These are phyloP conservation scores for Venturia pyrina DNA, from an alignment of 2,329 filamentous ascomycete genomes.

Conservation along the genomic window DNA sequence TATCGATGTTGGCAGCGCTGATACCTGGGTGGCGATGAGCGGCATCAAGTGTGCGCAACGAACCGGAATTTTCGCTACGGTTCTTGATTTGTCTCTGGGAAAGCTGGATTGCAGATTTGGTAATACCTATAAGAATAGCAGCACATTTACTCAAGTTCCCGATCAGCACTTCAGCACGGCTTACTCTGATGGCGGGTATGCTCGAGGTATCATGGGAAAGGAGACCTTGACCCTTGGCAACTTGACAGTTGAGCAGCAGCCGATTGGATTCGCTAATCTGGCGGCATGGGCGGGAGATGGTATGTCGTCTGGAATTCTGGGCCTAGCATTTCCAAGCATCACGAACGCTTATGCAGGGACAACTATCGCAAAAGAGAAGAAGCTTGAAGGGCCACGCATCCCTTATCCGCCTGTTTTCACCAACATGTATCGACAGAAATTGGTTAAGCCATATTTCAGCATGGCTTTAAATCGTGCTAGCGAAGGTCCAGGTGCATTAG, in stretches of 20 bases:
- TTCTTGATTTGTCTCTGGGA: not conserved
- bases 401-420: slow-evolving; percentile 4
- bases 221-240: slow-evolving; percentile 6
- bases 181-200: slow-evolving; percentile 7
- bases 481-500: slow-evolving; percentile 7
- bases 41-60: slow-evolving; percentile 15
- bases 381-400: not conserved
- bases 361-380: not conserved
- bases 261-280: slow-evolving; percentile 1
- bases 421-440: not conserved
- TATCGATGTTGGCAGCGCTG: slow-evolving; percentile 10
- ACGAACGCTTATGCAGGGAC: not conserved
- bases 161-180: slow-evolving; percentile 7
- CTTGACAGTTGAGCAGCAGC: slow-evolving; percentile 4
- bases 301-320: slow-evolving; percentile 7
- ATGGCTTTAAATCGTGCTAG: slow-evolving; percentile 10
- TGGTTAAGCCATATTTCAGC: slow-evolving; percentile 9
- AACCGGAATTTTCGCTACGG: not conserved
- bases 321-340: slow-evolving; percentile 12
- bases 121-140: not conserved
- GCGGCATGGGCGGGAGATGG: slow-evolving; percentile 9
- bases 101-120: not conserved
- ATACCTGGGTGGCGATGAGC: slow-evolving; percentile 10
- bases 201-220: slow-evolving; percentile 1
- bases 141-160: not conserved